phyloP scores from a whole-genome alignment of 2,329 filamentous ascomycete species.

The Talaromyces sp. region DNA sequence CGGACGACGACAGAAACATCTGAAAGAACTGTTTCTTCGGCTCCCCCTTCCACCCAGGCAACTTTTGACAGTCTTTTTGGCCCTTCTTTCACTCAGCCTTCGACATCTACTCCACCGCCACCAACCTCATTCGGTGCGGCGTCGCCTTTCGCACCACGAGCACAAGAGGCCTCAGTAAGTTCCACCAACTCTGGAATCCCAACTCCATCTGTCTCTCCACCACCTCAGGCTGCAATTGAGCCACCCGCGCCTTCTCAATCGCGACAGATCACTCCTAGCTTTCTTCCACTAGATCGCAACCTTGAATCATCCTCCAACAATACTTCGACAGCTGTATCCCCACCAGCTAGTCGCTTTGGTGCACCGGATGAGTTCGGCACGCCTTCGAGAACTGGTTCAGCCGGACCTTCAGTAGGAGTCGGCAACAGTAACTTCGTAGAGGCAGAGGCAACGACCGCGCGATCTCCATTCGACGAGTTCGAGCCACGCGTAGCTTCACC shows the following conservation, averaged over 20 bases:
- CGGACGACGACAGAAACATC: conserved; percentile 51
- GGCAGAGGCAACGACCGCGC: conserved; percentile 20
- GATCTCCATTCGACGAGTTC: conserved; percentile 38
- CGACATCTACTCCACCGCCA: conserved; percentile 48
- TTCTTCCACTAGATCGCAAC: conserved; percentile 66
- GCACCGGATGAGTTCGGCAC: conserved; percentile 46
- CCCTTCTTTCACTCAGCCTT: conserved; percentile 58
- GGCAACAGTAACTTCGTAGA: neutral
- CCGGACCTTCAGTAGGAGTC: neutral
- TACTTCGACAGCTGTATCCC: conserved; percentile 71
- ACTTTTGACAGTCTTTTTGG: conserved; percentile 88
- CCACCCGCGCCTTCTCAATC: conserved; percentile 50
- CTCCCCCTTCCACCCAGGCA: conserved; percentile 58
- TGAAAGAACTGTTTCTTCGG: conserved; percentile 53
- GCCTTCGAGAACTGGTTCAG: conserved; percentile 29
- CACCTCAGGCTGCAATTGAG: conserved; percentile 41
- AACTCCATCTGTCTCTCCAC: conserved; percentile 64
- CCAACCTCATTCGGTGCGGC: conserved; percentile 62
- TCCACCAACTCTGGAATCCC: conserved; percentile 51
- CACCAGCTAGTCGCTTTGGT: conserved; percentile 65
- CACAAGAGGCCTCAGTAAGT: conserved; percentile 43
- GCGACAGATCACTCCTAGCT: conserved; percentile 56
- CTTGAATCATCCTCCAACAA: conserved; percentile 63
- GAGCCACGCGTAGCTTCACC: conserved; percentile 19
- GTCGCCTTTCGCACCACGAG: conserved; percentile 38